phyloP scores from a whole-genome alignment of 345 rosid species.

The Bretschneidera sinensis region DNA sequence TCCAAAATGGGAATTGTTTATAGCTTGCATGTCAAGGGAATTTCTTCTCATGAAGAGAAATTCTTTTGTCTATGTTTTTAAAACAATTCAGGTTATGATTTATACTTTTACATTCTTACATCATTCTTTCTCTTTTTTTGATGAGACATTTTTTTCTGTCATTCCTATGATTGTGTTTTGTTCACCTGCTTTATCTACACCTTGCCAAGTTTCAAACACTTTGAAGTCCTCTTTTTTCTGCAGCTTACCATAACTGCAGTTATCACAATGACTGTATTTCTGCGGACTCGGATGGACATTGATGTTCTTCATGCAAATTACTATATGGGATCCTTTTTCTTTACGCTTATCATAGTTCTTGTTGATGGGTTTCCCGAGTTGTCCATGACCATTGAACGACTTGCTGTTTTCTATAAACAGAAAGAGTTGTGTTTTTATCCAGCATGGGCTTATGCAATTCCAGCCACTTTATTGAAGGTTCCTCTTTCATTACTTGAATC shows the following conservation, averaged over 20 bases:
- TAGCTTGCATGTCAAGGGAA: constrained; percentile 56
- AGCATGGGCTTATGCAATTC: constrained; percentile 67
- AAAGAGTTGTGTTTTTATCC: constrained; percentile 52
- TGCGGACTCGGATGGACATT: constrained; percentile 38
- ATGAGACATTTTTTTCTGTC: not conserved
- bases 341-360: constrained; percentile 33
- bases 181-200: not conserved
- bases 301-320: constrained; percentile 45
- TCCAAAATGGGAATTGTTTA: constrained; percentile 51
- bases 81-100: constrained; percentile 42
- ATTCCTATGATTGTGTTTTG: not conserved
- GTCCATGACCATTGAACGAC: constrained; percentile 41
- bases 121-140: not conserved
- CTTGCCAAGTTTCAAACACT: not conserved
- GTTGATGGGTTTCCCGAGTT: constrained; percentile 53
- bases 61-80: constrained; percentile 44
- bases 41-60: constrained; percentile 62
- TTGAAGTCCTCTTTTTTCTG: not conserved
- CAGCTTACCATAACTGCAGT: constrained; percentile 47
- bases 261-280: constrained; percentile 54
- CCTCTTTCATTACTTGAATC: constrained; percentile 53
- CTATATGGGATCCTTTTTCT: constrained; percentile 50
- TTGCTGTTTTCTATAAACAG: constrained; percentile 57
- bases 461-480: constrained; percentile 42
- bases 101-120: not conserved